phyloP scores from a whole-genome alignment of 257 asterid genomes.

The Solanum tacnaense region DNA sequence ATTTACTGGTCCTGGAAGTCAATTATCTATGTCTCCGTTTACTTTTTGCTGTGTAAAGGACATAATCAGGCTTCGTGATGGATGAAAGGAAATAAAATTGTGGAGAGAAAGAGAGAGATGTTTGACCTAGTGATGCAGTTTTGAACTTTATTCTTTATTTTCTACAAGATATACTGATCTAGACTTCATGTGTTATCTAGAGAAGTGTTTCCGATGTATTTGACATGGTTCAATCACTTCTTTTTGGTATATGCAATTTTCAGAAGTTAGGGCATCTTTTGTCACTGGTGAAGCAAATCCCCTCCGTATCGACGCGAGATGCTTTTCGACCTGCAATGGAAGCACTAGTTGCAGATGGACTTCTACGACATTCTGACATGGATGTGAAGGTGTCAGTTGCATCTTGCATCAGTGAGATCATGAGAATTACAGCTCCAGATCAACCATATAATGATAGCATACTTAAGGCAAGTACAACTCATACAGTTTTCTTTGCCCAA shows the following conservation, averaged over 20 bases:
- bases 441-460: slow-evolving; percentile 4
- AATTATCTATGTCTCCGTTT: background rate
- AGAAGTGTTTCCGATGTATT: background rate
- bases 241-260: background rate
- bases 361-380: slow-evolving; percentile 5
- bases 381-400: slow-evolving; percentile 13
- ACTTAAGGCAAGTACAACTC: slow-evolving; percentile 4
- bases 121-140: background rate
- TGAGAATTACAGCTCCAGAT: slow-evolving; percentile 20
- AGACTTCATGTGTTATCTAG: background rate
- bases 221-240: background rate
- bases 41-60: background rate
- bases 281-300: slow-evolving; percentile 3
- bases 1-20: background rate
- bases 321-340: background rate
- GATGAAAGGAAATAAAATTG: background rate
- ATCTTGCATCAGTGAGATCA: slow-evolving; percentile 18
- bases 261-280: slow-evolving; percentile 13
- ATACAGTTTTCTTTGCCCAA: background rate
- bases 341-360: slow-evolving; percentile 12
- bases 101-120: background rate
- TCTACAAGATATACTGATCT: background rate
- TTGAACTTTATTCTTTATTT: background rate
- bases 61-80: background rate
- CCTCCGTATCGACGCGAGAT: background rate